Percentiles rank a stretch among this genome's conserved stretches.
phyloP scores from a whole-genome alignment of 768 basidiomycete genomes.

The Cyclocybe cylindracea region DNA sequence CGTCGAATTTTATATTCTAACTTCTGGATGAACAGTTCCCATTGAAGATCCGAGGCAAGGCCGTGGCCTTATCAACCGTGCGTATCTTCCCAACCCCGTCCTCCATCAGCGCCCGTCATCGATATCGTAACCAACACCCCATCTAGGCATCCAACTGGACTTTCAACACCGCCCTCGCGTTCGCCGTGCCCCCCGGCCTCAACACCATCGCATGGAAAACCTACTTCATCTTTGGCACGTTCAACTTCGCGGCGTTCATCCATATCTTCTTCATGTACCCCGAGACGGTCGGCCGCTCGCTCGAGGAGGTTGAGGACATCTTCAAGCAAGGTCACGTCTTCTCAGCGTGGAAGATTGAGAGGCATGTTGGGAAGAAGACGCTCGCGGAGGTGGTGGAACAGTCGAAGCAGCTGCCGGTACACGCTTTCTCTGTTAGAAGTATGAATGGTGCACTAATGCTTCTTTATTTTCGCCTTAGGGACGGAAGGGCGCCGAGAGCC shows the following conservation, averaged over 20 bases:
- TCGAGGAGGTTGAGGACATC: slow-evolving; percentile 81
- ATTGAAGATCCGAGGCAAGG: slow-evolving; percentile 64
- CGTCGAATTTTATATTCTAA: background rate
- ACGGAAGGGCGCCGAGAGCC: too few relatives aligned
- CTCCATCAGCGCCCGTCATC: background rate
- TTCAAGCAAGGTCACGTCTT: slow-evolving; percentile 70
- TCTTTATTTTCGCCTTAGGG: too few relatives aligned
- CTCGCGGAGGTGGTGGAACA: slow-evolving; percentile 50
- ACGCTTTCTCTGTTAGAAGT: background rate
- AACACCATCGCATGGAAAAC: slow-evolving; percentile 69
- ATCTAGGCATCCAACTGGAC: slow-evolving; percentile 49
- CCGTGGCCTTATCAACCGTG: slow-evolving; percentile 52
- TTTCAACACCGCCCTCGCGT: slow-evolving; percentile 76
- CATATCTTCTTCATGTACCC: slow-evolving; percentile 82
- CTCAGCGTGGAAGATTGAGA: slow-evolving; percentile 69
- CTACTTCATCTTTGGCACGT: slow-evolving; percentile 77
- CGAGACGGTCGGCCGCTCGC: slow-evolving; percentile 69
- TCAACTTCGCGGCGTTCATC: slow-evolving; percentile 72
- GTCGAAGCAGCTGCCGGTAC: slow-evolving; percentile 16
- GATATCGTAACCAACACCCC: background rate
- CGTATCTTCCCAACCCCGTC: slow-evolving; percentile 1
- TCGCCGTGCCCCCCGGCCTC: slow-evolving; percentile 74
- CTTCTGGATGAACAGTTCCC: slow-evolving; percentile 40
- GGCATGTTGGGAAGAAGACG: slow-evolving; percentile 63
- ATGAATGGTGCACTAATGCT: too few relatives aligned